phyloP scores from a whole-genome alignment of 2,329 filamentous ascomycete genomes.

The Calonectria naviculata region DNA sequence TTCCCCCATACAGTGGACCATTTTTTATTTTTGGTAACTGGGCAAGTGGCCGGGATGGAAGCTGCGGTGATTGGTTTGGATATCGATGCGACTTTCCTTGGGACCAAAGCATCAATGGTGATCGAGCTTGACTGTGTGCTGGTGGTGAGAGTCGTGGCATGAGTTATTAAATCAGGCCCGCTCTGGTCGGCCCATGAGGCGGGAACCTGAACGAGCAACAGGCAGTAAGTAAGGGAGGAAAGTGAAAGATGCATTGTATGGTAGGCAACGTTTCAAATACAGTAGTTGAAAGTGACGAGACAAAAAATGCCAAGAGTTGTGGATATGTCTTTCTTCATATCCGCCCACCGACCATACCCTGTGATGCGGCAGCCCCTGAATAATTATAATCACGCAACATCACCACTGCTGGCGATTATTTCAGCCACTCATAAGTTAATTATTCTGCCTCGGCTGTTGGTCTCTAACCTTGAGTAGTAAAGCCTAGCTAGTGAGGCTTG shows the following conservation, averaged over 20 bases:
- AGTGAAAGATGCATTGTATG: not conserved
- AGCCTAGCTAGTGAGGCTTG: not conserved
- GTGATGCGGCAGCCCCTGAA: not conserved
- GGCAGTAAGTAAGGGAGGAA: not conserved
- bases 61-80: not conserved
- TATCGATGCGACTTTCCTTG: not conserved
- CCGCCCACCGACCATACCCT: not conserved
- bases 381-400: not conserved
- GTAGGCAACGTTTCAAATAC: too few relatives aligned
- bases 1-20: not conserved
- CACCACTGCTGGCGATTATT: not conserved
- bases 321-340: not conserved
- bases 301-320: not conserved
- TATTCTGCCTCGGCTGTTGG: not conserved
- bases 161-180: not conserved
- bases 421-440: not conserved
- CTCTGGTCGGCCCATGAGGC: not conserved
- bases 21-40: not conserved
- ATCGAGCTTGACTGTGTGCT: not conserved
- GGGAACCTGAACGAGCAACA: not conserved
- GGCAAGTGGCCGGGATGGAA: not conserved
- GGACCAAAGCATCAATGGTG: not conserved
- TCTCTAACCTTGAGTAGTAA: not conserved
- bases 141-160: not conserved
- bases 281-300: not conserved